These are phyloP conservation scores for Leucocoprinus leucothites DNA, from an alignment of 768 basidiomycete species.

Conservation along the genomic window DNA sequence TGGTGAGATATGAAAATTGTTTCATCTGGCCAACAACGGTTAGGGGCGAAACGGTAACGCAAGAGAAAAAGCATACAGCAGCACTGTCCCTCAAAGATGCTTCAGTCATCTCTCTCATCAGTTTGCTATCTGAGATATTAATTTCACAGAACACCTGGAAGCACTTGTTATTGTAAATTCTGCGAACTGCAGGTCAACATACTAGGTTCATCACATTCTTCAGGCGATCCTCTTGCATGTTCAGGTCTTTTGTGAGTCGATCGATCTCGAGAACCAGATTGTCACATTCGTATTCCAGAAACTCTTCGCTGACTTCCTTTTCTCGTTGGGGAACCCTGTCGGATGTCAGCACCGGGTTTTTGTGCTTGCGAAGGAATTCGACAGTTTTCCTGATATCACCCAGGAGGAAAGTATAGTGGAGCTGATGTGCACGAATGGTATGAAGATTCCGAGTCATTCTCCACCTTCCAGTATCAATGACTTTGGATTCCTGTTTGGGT, in stretches of 20 bases:
- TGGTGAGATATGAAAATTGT: conserved; percentile 59
- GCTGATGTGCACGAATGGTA: conserved; percentile 56
- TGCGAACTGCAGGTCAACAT: conserved; percentile 10
- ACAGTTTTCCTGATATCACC: conserved; percentile 54
- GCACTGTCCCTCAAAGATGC: conserved; percentile 48
- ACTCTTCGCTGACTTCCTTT: conserved; percentile 22
- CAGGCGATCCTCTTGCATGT: conserved; percentile 45
- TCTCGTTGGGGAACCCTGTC: conserved; percentile 27
- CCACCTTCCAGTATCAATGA: conserved; percentile 39
- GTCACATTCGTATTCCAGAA: conserved; percentile 45
- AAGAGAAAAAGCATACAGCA: conserved; percentile 10
- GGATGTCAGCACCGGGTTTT: conserved; percentile 46
- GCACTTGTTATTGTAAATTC: neutral
- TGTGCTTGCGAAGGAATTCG: conserved; percentile 43
- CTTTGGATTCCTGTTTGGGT: conserved; percentile 42
- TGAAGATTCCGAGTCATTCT: conserved; percentile 53
- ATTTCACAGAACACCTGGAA: conserved; percentile 55
- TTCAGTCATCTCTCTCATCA: conserved; percentile 53
- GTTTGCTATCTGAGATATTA: conserved; percentile 52
- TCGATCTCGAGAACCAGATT: conserved; percentile 50
- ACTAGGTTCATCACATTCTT: conserved; percentile 55
- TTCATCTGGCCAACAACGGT: conserved; percentile 33
- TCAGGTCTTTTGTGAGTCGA: conserved; percentile 35
- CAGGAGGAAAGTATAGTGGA: conserved; percentile 55
- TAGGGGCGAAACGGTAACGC: neutral